These are phyloP conservation scores for Penicillium nucicola DNA, from an alignment of 495 filamentous ascomycete genomes.

Conservation along the genomic window DNA sequence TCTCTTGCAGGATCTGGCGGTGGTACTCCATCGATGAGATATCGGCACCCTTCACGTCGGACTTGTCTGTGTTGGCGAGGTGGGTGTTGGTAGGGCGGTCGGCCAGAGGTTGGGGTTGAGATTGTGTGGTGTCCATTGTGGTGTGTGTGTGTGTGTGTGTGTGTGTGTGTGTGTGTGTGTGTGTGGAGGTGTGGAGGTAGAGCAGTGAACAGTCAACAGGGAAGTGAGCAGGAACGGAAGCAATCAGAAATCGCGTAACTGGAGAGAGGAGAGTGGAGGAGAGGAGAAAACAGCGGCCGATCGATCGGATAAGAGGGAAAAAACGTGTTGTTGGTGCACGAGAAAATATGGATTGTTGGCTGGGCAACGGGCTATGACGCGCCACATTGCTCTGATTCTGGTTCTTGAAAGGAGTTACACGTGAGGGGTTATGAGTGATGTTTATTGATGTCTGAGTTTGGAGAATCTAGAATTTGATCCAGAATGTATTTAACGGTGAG, in stretches of 20 bases:
- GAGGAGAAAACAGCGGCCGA: slow-evolving; percentile 5
- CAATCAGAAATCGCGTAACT: too few species aligned
- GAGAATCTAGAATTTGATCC: neutral
- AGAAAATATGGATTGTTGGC: slow-evolving; percentile 44
- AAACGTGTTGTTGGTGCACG: slow-evolving; percentile 25
- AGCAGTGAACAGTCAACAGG: neutral
- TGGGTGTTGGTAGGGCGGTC: slow-evolving; percentile 47
- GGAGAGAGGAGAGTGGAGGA: slow-evolving; percentile 3
- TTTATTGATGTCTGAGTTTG: neutral
- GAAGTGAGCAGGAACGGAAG: too few species aligned
- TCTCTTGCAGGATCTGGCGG: slow-evolving; percentile 70
- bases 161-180: slow-evolving; percentile 5
- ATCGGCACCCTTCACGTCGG: slow-evolving; percentile 32
- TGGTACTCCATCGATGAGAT: slow-evolving; percentile 69
- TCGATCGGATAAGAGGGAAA: slow-evolving; percentile 28
- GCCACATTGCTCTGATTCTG: neutral
- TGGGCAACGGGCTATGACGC: slow-evolving; percentile 33
- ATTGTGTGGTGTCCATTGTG: slow-evolving; percentile 35
- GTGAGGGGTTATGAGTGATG: neutral
- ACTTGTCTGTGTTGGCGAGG: slow-evolving; percentile 32
- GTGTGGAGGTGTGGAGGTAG: neutral
- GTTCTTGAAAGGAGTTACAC: too few species aligned
- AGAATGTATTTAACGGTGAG: neutral
- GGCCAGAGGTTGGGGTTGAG: slow-evolving; percentile 40
- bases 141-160: too few species aligned